Evolutionary conservation across 805 yeast genomes (phyloP).

Genomic region (Candida boleticola): DNA sequence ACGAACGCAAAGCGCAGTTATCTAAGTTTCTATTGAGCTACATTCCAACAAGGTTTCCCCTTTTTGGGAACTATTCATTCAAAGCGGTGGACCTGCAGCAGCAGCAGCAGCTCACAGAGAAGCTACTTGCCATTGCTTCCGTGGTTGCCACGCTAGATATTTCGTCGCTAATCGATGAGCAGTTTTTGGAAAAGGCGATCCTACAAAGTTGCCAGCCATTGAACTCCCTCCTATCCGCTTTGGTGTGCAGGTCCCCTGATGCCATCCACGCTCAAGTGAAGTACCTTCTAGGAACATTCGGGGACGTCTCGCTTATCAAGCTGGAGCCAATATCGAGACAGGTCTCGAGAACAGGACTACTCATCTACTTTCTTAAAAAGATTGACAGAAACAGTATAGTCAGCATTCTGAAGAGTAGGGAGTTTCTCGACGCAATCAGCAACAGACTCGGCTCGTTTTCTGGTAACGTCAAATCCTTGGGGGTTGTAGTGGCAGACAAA

Average conservation of each 20-base stretch:
- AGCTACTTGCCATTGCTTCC: constrained; percentile 7
- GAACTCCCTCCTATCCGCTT: constrained; percentile 14
- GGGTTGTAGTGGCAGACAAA: constrained; percentile 56
- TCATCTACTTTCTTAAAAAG: constrained; percentile 36
- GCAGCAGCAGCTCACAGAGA: neutral
- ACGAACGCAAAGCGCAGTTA: constrained; percentile 23
- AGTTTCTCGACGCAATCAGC: constrained; percentile 52
- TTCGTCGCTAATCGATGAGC: constrained; percentile 16
- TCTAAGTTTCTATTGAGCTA: constrained; percentile 14
- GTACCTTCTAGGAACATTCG: neutral
- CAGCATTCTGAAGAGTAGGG: constrained; percentile 30
- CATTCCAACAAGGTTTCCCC: too few species aligned
- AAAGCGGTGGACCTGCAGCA: too few species aligned
- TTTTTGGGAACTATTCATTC: constrained; percentile 10
- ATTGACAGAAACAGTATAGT: constrained; percentile 18
- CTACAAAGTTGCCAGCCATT: constrained; percentile 12
- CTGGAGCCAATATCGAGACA: constrained; percentile 44
- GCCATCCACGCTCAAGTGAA: constrained; percentile 5
- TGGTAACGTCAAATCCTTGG: constrained; percentile 46
- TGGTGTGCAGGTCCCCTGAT: too few species aligned
- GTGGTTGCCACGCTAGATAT: constrained; percentile 15
- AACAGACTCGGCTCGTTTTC: constrained; percentile 52
- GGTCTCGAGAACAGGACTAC: constrained; percentile 45
- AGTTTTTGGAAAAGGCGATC: constrained; percentile 18
- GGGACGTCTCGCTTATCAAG: constrained; percentile 21